A percentile compares a stretch with the other conserved stretches of the same genome.
These are phyloP conservation scores for Sclerotinia spermophila DNA, from an alignment of 2,329 filamentous ascomycete genomes.

Conservation along the genomic window DNA sequence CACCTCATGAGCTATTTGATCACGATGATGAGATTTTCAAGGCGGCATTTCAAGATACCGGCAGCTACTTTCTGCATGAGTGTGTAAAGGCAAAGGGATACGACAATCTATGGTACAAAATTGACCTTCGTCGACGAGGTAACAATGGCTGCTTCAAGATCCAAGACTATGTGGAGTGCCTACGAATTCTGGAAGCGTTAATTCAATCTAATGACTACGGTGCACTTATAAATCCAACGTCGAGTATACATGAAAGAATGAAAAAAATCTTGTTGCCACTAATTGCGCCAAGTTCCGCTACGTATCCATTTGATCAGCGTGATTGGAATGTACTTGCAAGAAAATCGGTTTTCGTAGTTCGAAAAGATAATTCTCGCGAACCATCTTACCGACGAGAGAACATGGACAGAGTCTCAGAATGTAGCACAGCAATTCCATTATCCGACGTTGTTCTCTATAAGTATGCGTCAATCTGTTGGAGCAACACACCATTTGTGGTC, in stretches of 20 bases:
- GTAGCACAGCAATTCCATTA: constrained; percentile 18
- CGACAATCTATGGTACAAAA: constrained; percentile 25
- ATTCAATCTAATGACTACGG: neutral
- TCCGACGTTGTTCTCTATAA: constrained; percentile 23
- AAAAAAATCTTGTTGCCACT: constrained; percentile 23
- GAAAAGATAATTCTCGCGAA: constrained; percentile 20
- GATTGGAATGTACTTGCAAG: constrained; percentile 21
- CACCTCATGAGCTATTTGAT: constrained; percentile 29
- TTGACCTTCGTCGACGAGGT: constrained; percentile 25
- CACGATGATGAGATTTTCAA: constrained; percentile 30
- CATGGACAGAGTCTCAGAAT: constrained; percentile 23
- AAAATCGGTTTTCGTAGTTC: constrained; percentile 23
- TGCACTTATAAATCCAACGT: neutral
- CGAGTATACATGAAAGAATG: neutral
- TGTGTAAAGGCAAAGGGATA: constrained; percentile 17
- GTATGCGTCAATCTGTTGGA: constrained; percentile 29
- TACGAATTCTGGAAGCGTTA: constrained; percentile 8
- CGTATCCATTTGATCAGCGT: neutral
- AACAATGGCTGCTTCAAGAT: constrained; percentile 13
- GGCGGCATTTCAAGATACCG: constrained; percentile 30
- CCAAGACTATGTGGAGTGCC: constrained; percentile 28
- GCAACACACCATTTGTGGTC: constrained; percentile 27
- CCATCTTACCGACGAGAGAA: constrained; percentile 19
- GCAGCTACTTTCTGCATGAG: constrained; percentile 29
- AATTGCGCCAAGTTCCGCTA: constrained; percentile 16